Conservation (phyloP, 192 early-diverging fungal genomes). For the Backusella tuberculispora region DNA sequence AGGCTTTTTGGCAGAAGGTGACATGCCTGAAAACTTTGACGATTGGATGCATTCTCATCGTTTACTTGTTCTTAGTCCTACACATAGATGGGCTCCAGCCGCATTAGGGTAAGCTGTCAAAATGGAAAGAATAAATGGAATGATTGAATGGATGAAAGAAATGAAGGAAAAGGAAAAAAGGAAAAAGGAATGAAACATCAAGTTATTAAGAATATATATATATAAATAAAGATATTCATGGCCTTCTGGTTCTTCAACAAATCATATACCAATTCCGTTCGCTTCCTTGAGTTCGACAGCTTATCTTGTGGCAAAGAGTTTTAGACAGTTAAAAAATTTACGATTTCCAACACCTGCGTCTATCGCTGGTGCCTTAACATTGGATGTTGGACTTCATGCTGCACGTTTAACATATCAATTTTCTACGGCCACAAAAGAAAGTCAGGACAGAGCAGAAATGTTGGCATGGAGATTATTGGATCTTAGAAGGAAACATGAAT, state of each 20-base stretch:
- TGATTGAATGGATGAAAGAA: neutral
- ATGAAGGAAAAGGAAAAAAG: neutral
- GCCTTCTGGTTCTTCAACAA: slow-evolving; percentile 32
- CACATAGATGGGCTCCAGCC: slow-evolving; percentile 33
- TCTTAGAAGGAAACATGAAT: slow-evolving; percentile 32
- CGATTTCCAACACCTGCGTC: slow-evolving; percentile 34
- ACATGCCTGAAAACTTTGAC: slow-evolving; percentile 39
- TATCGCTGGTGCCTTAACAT: slow-evolving; percentile 28
- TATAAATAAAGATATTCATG: slow-evolving; percentile 33
- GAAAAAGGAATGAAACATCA: neutral
- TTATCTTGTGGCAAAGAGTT: slow-evolving; percentile 23
- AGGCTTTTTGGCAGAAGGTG: slow-evolving; percentile 43
- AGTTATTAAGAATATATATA: no score
- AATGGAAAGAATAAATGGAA: neutral
- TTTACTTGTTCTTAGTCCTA: slow-evolving; percentile 28
- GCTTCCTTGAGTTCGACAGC: slow-evolving; percentile 33
- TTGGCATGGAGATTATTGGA: slow-evolving; percentile 32
- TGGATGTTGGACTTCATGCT: slow-evolving; percentile 36
- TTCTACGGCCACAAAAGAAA: slow-evolving; percentile 27
- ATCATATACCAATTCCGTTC: slow-evolving; percentile 36
- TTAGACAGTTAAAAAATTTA: slow-evolving; percentile 22
- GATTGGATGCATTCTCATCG: slow-evolving; percentile 45
- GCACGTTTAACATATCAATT: slow-evolving; percentile 38
- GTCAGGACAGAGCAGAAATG: slow-evolving; percentile 39
- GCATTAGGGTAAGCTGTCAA: slow-evolving; percentile 31